Evolutionary conservation across 1,284 basidiomycete species (phyloP), one percentile per base, ranked within the genome.

Genomic region (Waitea zeae): DNA sequence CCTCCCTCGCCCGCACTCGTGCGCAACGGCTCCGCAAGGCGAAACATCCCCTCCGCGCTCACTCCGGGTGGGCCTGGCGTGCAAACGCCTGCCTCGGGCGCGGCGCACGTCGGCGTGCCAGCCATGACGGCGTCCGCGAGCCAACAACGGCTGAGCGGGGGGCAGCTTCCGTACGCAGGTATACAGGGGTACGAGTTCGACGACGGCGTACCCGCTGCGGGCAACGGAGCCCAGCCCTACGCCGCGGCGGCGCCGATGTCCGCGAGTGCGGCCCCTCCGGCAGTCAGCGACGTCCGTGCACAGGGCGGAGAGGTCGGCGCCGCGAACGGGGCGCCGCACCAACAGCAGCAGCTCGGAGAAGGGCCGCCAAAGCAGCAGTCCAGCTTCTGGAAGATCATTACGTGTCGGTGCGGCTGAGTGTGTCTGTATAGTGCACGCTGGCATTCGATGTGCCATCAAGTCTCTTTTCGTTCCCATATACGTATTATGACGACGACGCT

Each of bases 211-310:
- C n/a, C n/a, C n/a, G n/a, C n/a, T n/a, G n/a, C 9, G 15, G 29
- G 14, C 29, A 15, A 7, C 29, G 29, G 15, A 7, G 29, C 9
- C 9, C 58, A 51, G 39, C 50, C 45, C 30, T 83, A 83, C 45
- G 76, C 75, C 15, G 67, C 74, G 31, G 62, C 67, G 30, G 80
- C 79, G 26, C 77, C 77, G 13, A 83, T 83, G 79, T 64, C 79
- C 35, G 65, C 76, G 24, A 71, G 59, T 39, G 70, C 70, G 31
- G 75, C 66, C 19, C 75, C 74, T 36, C 77, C 76, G 19, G 76
- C 75, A 27, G 52, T 81, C 39, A 81, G 70, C 51, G 66, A 69
- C 44, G 67, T 78, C 39, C 69, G 77, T 33, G 79, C 76, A 38
- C 58, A 61, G 43, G 74, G 61, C 38, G 77, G 73, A 30, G 72